Evolutionary conservation across 2,329 filamentous ascomycete species (phyloP).

Genomic region (Nannizziopsis barbatae): DNA sequence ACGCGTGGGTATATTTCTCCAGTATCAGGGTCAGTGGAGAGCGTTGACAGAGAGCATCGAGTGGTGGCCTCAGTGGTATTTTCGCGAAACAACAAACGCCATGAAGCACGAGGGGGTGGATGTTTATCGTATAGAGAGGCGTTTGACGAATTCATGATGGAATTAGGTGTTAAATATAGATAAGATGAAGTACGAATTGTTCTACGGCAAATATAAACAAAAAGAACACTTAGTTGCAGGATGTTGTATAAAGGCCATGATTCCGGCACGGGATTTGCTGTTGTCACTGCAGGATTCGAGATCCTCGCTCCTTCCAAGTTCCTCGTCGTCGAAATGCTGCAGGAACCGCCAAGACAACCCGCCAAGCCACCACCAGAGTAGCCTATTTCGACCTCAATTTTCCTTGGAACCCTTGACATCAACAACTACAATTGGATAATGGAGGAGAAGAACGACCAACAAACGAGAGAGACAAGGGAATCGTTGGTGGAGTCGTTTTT

Average conservation of each 20-base stretch:
- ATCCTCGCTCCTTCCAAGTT: too few relatives aligned
- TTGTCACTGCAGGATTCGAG: background rate
- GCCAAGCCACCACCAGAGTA: background rate
- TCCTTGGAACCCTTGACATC: background rate
- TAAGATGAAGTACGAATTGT: background rate
- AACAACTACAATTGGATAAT: background rate
- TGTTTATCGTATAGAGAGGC: background rate
- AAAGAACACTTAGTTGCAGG: too few relatives aligned
- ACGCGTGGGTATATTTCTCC: conserved; percentile 40
- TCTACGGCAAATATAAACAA: background rate
- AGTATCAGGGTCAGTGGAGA: conserved; percentile 8
- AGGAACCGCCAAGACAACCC: background rate
- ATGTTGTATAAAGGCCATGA: background rate
- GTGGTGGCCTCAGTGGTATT: conserved; percentile 5
- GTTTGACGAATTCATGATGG: background rate
- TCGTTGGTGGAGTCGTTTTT: background rate
- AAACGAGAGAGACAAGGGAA: background rate
- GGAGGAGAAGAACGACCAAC: background rate
- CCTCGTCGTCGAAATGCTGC: too few relatives aligned
- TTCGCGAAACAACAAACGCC: conserved; percentile 10
- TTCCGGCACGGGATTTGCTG: background rate
- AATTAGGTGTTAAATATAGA: background rate
- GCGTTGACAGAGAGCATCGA: conserved; percentile 15
- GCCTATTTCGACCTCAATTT: conserved; percentile 4
- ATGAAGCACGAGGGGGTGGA: conserved; percentile 10